These are phyloP conservation scores for Claviceps pazoutovae DNA, from an alignment of 2,329 filamentous ascomycete species.

Conservation along the genomic window DNA sequence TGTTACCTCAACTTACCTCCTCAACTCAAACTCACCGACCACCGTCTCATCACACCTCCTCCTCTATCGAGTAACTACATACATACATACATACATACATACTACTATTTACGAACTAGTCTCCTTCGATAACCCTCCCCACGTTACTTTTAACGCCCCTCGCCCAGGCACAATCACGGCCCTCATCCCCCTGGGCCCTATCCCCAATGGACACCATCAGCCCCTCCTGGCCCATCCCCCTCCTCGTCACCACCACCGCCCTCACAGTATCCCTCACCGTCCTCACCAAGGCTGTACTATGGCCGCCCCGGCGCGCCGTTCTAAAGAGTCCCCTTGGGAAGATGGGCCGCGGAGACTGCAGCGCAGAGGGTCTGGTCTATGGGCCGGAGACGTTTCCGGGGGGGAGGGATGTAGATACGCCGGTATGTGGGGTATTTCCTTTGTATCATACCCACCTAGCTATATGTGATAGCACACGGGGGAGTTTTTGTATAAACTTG, in stretches of 20 bases:
- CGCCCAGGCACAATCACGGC: neutral
- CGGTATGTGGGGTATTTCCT: slow-evolving; percentile 24
- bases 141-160: no score
- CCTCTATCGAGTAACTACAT: neutral
- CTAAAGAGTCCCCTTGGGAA: slow-evolving; percentile 32
- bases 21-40: no score
- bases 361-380: slow-evolving; percentile 35
- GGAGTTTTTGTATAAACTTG: no score
- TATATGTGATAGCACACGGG: no score
- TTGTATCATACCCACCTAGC: neutral
- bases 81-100: no score
- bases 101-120: no score
- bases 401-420: slow-evolving; percentile 56
- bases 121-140: no score
- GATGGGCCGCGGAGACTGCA: slow-evolving; percentile 13
- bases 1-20: neutral
- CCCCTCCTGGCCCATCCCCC: slow-evolving; percentile 4
- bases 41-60: neutral
- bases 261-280: slow-evolving; percentile 27
- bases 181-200: no score
- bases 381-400: slow-evolving; percentile 57
- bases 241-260: slow-evolving; percentile 26
- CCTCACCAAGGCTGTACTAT: slow-evolving; percentile 21
- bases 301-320: slow-evolving; percentile 24
- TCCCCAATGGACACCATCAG: neutral